These are phyloP conservation scores for Setaria viridis DNA, from an alignment of 202 grass and related monocot genomes.

Conservation along the genomic window DNA sequence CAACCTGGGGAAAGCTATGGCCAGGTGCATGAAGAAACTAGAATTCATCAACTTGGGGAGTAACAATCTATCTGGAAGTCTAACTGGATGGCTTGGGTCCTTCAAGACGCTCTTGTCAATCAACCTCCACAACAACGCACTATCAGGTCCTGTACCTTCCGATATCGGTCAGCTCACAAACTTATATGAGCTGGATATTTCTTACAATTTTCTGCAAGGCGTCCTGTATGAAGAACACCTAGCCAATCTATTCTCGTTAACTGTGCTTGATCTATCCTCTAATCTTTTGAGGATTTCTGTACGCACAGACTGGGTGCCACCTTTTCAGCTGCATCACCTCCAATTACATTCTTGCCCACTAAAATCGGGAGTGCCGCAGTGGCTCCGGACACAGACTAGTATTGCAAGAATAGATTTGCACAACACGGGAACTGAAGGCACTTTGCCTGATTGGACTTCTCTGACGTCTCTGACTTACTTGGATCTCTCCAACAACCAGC, in stretches of 20 bases:
- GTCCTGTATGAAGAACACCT: slow-evolving; percentile 26
- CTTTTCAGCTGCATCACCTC: slow-evolving; percentile 20
- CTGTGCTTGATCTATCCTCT: background rate
- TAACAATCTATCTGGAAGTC: background rate
- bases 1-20: background rate
- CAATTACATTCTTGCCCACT: slow-evolving; percentile 9
- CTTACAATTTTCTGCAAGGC: background rate
- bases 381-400: slow-evolving; percentile 27
- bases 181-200: slow-evolving; percentile 16
- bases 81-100: background rate
- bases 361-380: slow-evolving; percentile 15
- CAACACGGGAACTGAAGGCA: slow-evolving; percentile 26
- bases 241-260: background rate
- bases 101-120: background rate
- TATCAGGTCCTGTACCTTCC: background rate
- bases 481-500: slow-evolving; percentile 22
- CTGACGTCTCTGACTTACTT: background rate
- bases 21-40: background rate
- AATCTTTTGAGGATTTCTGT: background rate
- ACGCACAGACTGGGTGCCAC: slow-evolving; percentile 33
- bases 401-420: background rate
- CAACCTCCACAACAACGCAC: background rate
- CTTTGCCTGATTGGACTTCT: slow-evolving; percentile 38
- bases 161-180: background rate
- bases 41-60: background rate